phyloP scores from a whole-genome alignment of 805 yeast genomes.

The Metschnikowia amazonensis region DNA sequence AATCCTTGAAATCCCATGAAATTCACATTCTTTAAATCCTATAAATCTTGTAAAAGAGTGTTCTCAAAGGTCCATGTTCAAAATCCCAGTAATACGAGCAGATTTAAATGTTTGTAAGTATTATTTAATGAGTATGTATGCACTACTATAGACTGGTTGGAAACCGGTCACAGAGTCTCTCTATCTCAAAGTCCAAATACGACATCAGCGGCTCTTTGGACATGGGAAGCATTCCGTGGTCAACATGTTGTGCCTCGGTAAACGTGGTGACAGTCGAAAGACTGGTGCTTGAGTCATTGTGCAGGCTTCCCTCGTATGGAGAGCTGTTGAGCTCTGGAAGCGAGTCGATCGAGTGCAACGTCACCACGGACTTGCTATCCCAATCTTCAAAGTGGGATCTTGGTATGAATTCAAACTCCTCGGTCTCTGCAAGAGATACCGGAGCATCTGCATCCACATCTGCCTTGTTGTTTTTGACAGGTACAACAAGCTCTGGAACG shows the following conservation, averaged over 20 bases:
- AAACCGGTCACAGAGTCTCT: conserved; percentile 14
- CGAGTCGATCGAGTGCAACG: conserved; percentile 15
- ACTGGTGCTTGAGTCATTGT: conserved; percentile 27
- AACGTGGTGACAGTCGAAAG: conserved; percentile 31
- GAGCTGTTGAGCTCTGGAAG: conserved; percentile 10
- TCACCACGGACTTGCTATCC: conserved; percentile 8
- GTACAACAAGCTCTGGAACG: not conserved
- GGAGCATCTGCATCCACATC: not conserved
- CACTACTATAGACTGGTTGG: not conserved
- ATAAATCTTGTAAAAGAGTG: too few relatives aligned
- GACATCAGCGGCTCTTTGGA: conserved; percentile 13
- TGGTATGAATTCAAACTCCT: conserved; percentile 7
- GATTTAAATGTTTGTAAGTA: too few relatives aligned
- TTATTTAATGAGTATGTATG: too few relatives aligned
- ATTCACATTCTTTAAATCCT: too few relatives aligned
- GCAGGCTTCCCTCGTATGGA: conserved; percentile 12
- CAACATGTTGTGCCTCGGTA: conserved; percentile 11
- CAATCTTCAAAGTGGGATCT: not conserved
- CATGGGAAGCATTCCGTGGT: conserved; percentile 2
- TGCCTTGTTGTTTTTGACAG: not conserved
- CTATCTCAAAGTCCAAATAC: conserved; percentile 14
- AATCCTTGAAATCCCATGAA: too few relatives aligned
- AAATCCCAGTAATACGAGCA: too few relatives aligned
- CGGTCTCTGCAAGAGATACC: not conserved
- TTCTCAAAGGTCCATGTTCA: too few relatives aligned